Conservation (phyloP, 2,329 filamentous ascomycete genomes). For the Penicillium sp. region DNA sequence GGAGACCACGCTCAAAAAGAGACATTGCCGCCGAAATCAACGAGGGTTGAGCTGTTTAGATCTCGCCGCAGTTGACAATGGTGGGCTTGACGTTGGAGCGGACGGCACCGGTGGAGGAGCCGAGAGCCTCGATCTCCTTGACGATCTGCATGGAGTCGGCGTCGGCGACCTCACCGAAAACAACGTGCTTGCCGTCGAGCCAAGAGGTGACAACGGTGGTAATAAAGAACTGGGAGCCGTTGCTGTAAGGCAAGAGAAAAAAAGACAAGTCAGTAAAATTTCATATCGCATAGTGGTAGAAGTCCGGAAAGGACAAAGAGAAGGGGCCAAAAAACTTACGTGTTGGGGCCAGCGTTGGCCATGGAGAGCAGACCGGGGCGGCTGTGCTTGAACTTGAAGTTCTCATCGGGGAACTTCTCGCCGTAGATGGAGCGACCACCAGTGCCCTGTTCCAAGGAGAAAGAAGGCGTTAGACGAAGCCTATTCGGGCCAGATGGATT, state of each 20-base stretch:
- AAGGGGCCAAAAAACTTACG: constrained; percentile 53
- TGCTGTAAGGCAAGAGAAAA: constrained; percentile 40
- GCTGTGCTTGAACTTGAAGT: constrained; percentile 74
- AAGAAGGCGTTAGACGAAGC: constrained; percentile 13
- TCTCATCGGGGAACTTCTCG: constrained; percentile 92
- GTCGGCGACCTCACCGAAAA: constrained; percentile 64
- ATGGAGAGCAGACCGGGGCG: constrained; percentile 81
- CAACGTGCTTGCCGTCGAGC: constrained; percentile 68
- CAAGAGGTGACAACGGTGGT: constrained; percentile 65
- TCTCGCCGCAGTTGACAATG: constrained; percentile 52
- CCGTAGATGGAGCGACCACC: constrained; percentile 94
- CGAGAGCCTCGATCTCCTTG: constrained; percentile 59
- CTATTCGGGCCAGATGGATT: not conserved
- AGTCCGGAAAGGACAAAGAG: too few relatives aligned
- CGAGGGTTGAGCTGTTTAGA: constrained; percentile 36
- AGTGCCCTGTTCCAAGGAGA: constrained; percentile 61
- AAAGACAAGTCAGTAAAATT: too few relatives aligned
- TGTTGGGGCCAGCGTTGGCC: constrained; percentile 95
- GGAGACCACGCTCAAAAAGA: constrained; percentile 13
- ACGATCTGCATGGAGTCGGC: constrained; percentile 54
- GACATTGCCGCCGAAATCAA: constrained; percentile 7
- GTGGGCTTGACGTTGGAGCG: constrained; percentile 55
- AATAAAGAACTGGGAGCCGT: constrained; percentile 72
- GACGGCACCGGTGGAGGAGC: constrained; percentile 52
- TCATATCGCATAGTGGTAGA: too few relatives aligned